Evolutionary conservation across 2,329 filamentous ascomycete genomes (phyloP).

Genomic region (Trichophyton verrucosum): DNA sequence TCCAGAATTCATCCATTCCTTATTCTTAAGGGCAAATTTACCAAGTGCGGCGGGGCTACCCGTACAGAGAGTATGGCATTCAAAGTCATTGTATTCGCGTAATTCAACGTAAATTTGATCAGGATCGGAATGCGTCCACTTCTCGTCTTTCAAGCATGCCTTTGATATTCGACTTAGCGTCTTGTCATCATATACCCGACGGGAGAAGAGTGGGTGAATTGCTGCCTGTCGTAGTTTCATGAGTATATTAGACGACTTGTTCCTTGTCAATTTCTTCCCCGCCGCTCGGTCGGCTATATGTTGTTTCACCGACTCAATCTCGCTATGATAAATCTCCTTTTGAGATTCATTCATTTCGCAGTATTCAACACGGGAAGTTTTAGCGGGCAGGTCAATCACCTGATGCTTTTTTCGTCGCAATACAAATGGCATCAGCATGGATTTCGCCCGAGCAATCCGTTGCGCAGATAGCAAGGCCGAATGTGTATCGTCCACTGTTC

Average conservation of each 20-base stretch:
- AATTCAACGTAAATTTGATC: constrained; percentile 45
- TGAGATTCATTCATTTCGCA: constrained; percentile 69
- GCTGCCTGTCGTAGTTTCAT: constrained; percentile 88
- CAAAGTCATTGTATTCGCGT: constrained; percentile 46
- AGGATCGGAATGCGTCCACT: constrained; percentile 38
- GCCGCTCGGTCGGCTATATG: constrained; percentile 47
- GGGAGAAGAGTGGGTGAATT: constrained; percentile 80
- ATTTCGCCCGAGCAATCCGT: constrained; percentile 72
- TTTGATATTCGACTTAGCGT: constrained; percentile 65
- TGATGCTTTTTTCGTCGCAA: constrained; percentile 87
- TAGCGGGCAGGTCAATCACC: constrained; percentile 73
- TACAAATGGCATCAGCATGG: constrained; percentile 91
- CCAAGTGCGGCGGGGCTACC: constrained; percentile 41
- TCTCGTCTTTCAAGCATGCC: constrained; percentile 59
- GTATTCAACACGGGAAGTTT: constrained; percentile 63
- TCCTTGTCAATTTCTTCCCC: constrained; percentile 41
- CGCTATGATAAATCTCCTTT: constrained; percentile 56
- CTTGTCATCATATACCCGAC: constrained; percentile 63
- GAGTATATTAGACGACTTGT: constrained; percentile 54
- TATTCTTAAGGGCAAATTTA: constrained; percentile 45
- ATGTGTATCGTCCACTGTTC: constrained; percentile 58
- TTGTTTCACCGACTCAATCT: constrained; percentile 51
- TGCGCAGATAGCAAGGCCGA: constrained; percentile 76
- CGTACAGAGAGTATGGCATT: constrained; percentile 46
- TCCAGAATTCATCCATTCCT: constrained; percentile 61